These are phyloP conservation scores for Picochlorum sp. DNA, from an alignment of 139 green algal genomes.

Conservation along the genomic window DNA sequence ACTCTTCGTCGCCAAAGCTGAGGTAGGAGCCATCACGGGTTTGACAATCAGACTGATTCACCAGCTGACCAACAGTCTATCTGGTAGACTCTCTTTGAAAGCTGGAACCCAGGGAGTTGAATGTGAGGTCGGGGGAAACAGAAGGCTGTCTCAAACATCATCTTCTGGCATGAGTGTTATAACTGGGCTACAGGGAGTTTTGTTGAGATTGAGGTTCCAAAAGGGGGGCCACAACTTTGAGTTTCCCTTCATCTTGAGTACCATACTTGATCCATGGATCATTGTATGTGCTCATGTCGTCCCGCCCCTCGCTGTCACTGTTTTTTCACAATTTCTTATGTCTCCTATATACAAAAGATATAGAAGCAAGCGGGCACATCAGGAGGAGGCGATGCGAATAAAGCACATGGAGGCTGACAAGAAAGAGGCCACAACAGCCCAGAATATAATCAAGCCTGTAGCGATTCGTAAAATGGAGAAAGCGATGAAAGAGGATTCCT, in stretches of 20 bases:
- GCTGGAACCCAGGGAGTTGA: slow-evolving; percentile 24
- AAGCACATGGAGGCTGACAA: slow-evolving; percentile 10
- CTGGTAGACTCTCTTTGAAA: slow-evolving; percentile 4
- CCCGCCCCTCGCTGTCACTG: slow-evolving; percentile 20
- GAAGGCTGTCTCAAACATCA: slow-evolving; percentile 18
- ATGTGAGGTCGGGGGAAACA: slow-evolving; percentile 28
- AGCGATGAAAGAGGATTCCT: slow-evolving; percentile 23
- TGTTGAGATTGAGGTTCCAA: slow-evolving; percentile 27
- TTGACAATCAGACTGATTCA: slow-evolving; percentile 13
- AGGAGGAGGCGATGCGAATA: not conserved
- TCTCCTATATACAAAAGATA: slow-evolving; percentile 2
- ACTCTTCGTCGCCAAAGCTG: slow-evolving; percentile 10
- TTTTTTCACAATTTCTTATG: not conserved
- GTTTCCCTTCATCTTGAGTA: slow-evolving; percentile 37
- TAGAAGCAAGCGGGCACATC: not conserved
- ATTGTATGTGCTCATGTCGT: slow-evolving; percentile 20
- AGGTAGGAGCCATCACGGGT: slow-evolving; percentile 25
- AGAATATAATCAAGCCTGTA: slow-evolving; percentile 33
- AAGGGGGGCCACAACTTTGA: slow-evolving; percentile 38
- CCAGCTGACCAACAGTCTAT: slow-evolving; percentile 5
- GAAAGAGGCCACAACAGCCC: slow-evolving; percentile 5
- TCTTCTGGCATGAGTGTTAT: slow-evolving; percentile 17
- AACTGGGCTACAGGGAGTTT: slow-evolving; percentile 26
- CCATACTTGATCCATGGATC: slow-evolving; percentile 1
- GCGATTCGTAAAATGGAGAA: slow-evolving; percentile 22